Evolutionary conservation across 164 flowering plant species (phyloP), one percentile per base, ranked within the genome.

Genomic region (Paratinospora sagittata): DNA sequence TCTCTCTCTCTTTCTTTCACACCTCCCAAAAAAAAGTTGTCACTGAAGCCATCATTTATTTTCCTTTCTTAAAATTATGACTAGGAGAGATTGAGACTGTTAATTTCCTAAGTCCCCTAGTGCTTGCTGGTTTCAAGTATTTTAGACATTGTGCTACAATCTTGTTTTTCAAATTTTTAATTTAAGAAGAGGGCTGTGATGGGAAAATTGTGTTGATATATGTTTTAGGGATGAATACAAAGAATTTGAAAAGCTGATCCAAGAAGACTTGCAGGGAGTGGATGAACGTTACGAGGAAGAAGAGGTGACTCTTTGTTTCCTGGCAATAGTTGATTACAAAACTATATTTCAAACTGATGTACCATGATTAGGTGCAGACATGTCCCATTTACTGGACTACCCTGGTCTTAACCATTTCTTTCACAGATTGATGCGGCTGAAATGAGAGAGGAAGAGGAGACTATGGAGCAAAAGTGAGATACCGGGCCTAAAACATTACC

Each of bases 241-340:
- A 77, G 96, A 88, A 74, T 95, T 88, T 80, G 96, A 95, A 70
- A 92, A 89, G 86, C 79, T 82, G 74, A 95, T 95, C 71, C 89
- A 92, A 78, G 96, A 85, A 74, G 96, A 95, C 70, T 77, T 95
- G 84, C 80, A 84, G 52, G 90, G 86, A 74, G 95, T 95, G 52
- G 98, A 95, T 79, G 80, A 89, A 52, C 93, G 97, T 4, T 62
- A 89, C 77, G 97, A 85, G 85, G 98, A 95, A 85, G 98, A 95
- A 60, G 98, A 92, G 97, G 98, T 90, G 17, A 73, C 30, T 58
- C 33, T 34, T 47, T 37, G 16, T 27, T 23, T 52, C 58, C 21
- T 27, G 23, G 30, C 23, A 57, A 27, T 12, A 21, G 43, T 39
- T 39, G 10, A 39, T 39, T 39, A 39, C 43, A 39, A 39, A 39